phyloP scores from a whole-genome alignment of 768 basidiomycete genomes.

The Mrakia hoshinonis region DNA sequence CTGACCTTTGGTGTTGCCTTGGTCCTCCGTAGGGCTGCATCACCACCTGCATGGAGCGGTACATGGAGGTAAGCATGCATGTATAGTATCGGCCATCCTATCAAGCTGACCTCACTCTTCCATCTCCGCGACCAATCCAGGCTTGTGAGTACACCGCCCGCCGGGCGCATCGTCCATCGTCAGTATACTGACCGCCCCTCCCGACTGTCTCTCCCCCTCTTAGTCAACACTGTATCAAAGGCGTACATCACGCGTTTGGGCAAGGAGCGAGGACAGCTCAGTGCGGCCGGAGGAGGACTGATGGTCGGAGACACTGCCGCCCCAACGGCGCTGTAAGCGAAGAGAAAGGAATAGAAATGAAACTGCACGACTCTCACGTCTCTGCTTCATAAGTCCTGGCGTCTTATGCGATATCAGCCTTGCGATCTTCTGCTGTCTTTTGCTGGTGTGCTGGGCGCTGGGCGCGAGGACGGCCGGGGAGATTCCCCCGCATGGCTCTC shows the following conservation, averaged over 20 bases:
- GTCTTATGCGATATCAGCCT: too few relatives aligned
- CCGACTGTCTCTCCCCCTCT: conserved; percentile 10
- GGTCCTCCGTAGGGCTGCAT: conserved; percentile 56
- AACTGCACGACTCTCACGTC: neutral
- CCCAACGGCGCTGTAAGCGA: neutral
- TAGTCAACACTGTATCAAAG: conserved; percentile 66
- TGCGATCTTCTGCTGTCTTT: too few relatives aligned
- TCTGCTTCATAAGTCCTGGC: too few relatives aligned
- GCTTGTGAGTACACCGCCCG: conserved; percentile 12
- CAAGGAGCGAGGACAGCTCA: conserved; percentile 45
- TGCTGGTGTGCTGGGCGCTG: too few relatives aligned
- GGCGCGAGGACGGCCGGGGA: too few relatives aligned
- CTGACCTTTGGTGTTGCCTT: neutral
- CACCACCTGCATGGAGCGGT: conserved; percentile 65
- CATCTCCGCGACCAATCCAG: neutral
- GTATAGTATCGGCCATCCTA: too few relatives aligned
- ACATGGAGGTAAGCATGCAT: conserved; percentile 81
- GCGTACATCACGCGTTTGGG: conserved; percentile 56
- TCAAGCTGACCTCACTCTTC: too few relatives aligned
- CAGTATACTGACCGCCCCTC: neutral
- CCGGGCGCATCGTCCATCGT: neutral
- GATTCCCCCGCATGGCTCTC: too few relatives aligned
- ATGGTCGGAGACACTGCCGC: neutral
- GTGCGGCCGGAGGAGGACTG: conserved; percentile 18
- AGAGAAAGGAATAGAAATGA: neutral